phyloP scores from a whole-genome alignment of 2,329 filamentous ascomycete species.

The Dichotomopilus funicola region DNA sequence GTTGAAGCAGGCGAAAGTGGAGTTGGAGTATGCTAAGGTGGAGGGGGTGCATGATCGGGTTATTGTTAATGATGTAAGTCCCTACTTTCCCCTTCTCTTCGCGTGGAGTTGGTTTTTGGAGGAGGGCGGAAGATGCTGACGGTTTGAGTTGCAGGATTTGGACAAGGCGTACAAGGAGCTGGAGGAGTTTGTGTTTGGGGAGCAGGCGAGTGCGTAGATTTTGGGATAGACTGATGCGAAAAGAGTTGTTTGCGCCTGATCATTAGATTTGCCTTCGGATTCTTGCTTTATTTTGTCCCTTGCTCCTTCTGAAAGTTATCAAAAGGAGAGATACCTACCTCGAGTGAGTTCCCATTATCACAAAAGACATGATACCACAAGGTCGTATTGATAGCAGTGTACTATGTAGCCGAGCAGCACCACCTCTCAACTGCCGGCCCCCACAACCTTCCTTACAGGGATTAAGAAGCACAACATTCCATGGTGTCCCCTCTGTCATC shows the following conservation, averaged over 20 bases:
- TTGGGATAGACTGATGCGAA: constrained; percentile 2
- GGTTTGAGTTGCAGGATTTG: constrained; percentile 15
- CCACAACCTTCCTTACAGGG: no score
- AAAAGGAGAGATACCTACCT: background rate
- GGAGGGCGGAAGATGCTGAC: background rate
- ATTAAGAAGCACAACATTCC: no score
- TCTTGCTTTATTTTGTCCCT: background rate
- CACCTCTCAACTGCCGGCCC: no score
- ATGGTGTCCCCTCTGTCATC: no score
- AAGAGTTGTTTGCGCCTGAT: background rate
- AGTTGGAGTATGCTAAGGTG: constrained; percentile 66
- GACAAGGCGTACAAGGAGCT: constrained; percentile 25
- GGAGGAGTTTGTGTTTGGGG: constrained; percentile 22
- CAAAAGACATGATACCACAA: no score
- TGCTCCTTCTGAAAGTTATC: background rate
- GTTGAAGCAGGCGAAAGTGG: constrained; percentile 62
- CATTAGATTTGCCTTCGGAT: no score
- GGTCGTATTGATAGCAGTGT: no score
- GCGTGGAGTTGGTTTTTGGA: no score
- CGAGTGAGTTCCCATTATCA: no score
- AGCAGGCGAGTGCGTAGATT: constrained; percentile 4
- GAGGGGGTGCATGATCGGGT: constrained; percentile 49
- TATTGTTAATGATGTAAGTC: constrained; percentile 29
- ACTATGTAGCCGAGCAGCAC: no score
- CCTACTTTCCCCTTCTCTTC: background rate